phyloP scores from a whole-genome alignment of 495 filamentous ascomycete species.

The Neurospora discreta region DNA sequence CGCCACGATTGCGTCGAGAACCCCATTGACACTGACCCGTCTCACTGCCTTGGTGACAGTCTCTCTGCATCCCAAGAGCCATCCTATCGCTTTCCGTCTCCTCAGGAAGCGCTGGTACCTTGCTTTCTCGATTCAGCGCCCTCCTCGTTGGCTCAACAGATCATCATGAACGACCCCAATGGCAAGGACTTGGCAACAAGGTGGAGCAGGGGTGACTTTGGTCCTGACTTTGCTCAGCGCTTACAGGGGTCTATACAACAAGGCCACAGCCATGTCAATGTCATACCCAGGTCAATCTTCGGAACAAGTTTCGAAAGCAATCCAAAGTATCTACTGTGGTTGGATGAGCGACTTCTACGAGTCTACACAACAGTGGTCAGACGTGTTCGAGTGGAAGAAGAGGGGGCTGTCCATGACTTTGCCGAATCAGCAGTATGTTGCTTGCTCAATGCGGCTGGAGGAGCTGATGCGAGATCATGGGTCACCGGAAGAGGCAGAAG shows the following conservation, averaged over 20 bases:
- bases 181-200: slow-evolving; percentile 11
- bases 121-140: slow-evolving; percentile 15
- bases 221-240: slow-evolving; percentile 6
- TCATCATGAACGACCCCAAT: slow-evolving; percentile 12
- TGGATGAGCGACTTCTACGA: slow-evolving; percentile 22
- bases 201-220: slow-evolving; percentile 13
- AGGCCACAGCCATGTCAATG: not conserved
- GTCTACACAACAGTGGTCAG: slow-evolving; percentile 11
- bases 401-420: slow-evolving; percentile 10
- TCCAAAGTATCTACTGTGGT: slow-evolving; percentile 15
- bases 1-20: not conserved
- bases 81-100: not conserved
- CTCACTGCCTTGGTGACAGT: not conserved
- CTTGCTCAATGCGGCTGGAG: slow-evolving; percentile 21
- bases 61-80: not conserved
- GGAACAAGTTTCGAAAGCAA: slow-evolving; percentile 6
- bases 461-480: slow-evolving; percentile 16
- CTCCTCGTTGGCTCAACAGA: slow-evolving; percentile 21
- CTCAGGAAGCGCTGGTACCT: not conserved
- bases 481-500: slow-evolving; percentile 11
- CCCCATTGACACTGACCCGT: not conserved
- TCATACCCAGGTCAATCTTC: slow-evolving; percentile 2
- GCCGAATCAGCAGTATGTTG: slow-evolving; percentile 18
- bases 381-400: slow-evolving; percentile 11
- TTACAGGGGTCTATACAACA: slow-evolving; percentile 2